Evolutionary conservation across 2,329 filamentous ascomycete genomes (phyloP), one percentile per base, ranked within the genome.

Genomic region (Hypocrella siamensis): DNA sequence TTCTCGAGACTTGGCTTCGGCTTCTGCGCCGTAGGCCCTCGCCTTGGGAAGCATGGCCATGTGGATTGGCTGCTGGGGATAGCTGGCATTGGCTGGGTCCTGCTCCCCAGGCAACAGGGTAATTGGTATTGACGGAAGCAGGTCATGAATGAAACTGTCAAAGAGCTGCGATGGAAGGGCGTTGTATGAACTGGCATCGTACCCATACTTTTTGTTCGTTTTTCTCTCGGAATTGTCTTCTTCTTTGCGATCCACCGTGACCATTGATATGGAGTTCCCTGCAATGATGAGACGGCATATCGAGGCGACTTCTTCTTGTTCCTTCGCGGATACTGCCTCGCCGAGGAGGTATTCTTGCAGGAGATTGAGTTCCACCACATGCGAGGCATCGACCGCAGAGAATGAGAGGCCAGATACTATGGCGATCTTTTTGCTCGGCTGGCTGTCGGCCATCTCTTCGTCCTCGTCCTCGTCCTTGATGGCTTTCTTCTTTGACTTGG

Each of bases 51-150:
- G 90, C 71, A 98, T 84, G 37, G 90, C 88, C 4, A 81, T 65
- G 53, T 98, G 90, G 31, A 98, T 80, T 2, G 83, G 79, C 52
- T 96, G 90, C 48, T 98, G 90, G 0, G 90, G 90, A 18, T 93
- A 72, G 39, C 82, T 80, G 32, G 81, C 74, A 47, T 93, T 93
- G 31, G 90, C 85, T 0, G 90, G 86, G 52, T 98, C 92, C 19
- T 70, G 66, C 12, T 69, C 70, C 12, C 90, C 90, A 0, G 92
- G 84, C 39, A 98, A 69, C 14, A 98, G 61, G 0, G 90, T 98
- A 33, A 98, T 65, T 4, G 90, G 86, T 17, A 98, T 72, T 12
- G 78, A 80, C 2, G 86, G 85, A 3, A 98, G 70, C 10, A 98
- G 63, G 29, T 79, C 69, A 2, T 79, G 64, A 21, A 98, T 69